Base-by-base conservation (phyloP, 495 filamentous ascomycete genomes). In the Stereocaulon alpinum region DNA sequence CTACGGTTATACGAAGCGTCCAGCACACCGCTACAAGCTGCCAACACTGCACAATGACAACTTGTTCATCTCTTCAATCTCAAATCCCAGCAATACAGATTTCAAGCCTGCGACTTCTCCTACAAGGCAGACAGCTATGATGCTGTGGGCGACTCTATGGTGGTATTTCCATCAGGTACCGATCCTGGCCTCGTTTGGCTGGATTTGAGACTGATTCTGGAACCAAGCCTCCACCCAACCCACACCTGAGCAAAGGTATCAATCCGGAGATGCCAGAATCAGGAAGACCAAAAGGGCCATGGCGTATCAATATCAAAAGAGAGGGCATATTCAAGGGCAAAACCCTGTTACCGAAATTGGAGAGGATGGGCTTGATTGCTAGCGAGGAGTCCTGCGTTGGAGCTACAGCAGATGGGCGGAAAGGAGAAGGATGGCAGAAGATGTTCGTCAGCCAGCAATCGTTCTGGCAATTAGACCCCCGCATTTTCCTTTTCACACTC, bases 391-490 rank as follows among this genome's bases (percentile, higher is more conserved):
- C 88, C 0, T 78, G 79, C 18, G 86, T 93, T 7, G 90, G 89
- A 9, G 70, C 80, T 0, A 76, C 81, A 56, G 64, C 80, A 14
- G 80, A 87, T 50, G 83, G 87, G 41, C 70, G 75, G 53, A 74
- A 73, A 52, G 80, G 80, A 7, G 81, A 82, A 47, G 79, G 78
- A 52, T 95, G 89, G 88, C 76, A 74, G 22, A 74, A 82, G 42
- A 92, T 95, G 88, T 95, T 93, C 63, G 82, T 88, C 48, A 86
- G 84, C 61, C 84, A 84, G 41, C 77, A 80, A 17, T 80, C 82
- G 65, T 97, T 96, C 74, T 98, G 93, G 93, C 93, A 96, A 69
- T 74, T 94, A 10, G 89, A 93, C 60, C 82, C 88, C 2, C 81
- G 89, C 9, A 77, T 94, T 27, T 96, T 94, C 70, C 82, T 96